Conservation (phyloP, 805 yeast genomes). For the Teunomyces cretensis region DNA sequence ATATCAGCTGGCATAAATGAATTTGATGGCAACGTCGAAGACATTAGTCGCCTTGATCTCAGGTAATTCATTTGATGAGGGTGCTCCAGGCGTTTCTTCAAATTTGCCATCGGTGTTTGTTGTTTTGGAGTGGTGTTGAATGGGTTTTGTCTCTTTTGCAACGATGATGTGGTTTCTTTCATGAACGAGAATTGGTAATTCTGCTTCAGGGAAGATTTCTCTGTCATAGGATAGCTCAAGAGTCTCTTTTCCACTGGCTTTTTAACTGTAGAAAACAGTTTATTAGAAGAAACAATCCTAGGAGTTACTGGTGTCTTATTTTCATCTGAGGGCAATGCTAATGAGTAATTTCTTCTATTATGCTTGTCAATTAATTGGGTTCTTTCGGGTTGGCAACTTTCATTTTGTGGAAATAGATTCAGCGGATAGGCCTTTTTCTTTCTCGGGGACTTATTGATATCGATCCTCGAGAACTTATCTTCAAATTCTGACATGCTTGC, state of each 20-base stretch:
- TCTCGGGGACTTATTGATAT: conserved; percentile 23
- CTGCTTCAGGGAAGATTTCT: conserved; percentile 14
- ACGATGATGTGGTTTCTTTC: conserved; percentile 41
- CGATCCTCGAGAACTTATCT: conserved; percentile 31
- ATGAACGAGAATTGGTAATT: conserved; percentile 36
- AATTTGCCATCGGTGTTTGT: not conserved
- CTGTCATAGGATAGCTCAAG: conserved; percentile 19
- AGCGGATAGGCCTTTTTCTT: conserved; percentile 24
- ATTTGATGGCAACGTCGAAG: conserved; percentile 4
- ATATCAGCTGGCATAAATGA: conserved; percentile 18
- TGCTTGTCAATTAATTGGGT: not conserved
- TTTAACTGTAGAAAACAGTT: conserved; percentile 14
- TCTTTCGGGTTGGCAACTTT: not conserved
- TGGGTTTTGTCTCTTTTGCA: conserved; percentile 26
- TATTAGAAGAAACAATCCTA: conserved; percentile 11
- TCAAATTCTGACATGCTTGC: conserved; percentile 19
- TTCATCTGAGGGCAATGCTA: not conserved
- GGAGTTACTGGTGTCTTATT: conserved; percentile 18
- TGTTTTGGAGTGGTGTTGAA: conserved; percentile 5
- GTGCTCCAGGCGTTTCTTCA: conserved; percentile 17
- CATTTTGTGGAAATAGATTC: conserved; percentile 14
- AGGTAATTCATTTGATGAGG: conserved; percentile 16
- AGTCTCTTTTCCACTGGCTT: conserved; percentile 12
- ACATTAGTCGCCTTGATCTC: conserved; percentile 14
- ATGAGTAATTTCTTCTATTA: not conserved